These are phyloP conservation scores for Tetracladium maxilliforme DNA, from an alignment of 2,329 filamentous ascomycete genomes.

Conservation along the genomic window DNA sequence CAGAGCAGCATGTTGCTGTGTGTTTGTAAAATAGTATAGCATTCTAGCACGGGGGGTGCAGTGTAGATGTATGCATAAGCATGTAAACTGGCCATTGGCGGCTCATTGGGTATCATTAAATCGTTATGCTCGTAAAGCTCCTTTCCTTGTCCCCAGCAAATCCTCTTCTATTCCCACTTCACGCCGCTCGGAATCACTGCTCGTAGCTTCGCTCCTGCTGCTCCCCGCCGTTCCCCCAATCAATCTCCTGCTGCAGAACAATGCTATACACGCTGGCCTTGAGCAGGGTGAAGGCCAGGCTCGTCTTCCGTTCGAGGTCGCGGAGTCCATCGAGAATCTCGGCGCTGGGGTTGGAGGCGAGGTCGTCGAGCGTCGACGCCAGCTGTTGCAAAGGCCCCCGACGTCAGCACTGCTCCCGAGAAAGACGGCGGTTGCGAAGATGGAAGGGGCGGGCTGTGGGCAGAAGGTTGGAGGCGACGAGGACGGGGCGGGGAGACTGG, in stretches of 20 bases:
- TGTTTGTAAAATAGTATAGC: conserved; percentile 24
- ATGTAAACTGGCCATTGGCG: conserved; percentile 2
- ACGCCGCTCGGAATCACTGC: conserved; percentile 10
- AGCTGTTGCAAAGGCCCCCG: conserved; percentile 27
- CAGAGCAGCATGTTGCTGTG: conserved; percentile 83
- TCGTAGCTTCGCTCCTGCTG: conserved; percentile 13
- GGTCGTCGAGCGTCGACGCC: conserved; percentile 42
- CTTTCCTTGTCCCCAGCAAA: neutral
- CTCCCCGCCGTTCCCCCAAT: conserved; percentile 38
- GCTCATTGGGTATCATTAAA: conserved; percentile 7
- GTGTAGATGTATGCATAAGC: conserved; percentile 6
- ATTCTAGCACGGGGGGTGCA: conserved; percentile 9
- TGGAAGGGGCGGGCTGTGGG: neutral
- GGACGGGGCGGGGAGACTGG: neutral
- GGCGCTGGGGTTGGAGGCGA: conserved; percentile 57
- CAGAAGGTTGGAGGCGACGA: too few species aligned
- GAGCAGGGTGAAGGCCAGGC: conserved; percentile 83
- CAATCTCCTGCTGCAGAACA: conserved; percentile 92
- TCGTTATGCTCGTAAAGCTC: conserved; percentile 6
- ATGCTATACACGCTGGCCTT: conserved; percentile 99
- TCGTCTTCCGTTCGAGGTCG: conserved; percentile 85
- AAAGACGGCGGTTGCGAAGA: neutral
- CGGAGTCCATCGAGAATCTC: conserved; percentile 78
- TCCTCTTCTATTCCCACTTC: neutral
- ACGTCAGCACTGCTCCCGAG: conserved; percentile 1